These are phyloP conservation scores for Anthracocystis walkeri DNA, from an alignment of 1,284 basidiomycete species.

Conservation along the genomic window DNA sequence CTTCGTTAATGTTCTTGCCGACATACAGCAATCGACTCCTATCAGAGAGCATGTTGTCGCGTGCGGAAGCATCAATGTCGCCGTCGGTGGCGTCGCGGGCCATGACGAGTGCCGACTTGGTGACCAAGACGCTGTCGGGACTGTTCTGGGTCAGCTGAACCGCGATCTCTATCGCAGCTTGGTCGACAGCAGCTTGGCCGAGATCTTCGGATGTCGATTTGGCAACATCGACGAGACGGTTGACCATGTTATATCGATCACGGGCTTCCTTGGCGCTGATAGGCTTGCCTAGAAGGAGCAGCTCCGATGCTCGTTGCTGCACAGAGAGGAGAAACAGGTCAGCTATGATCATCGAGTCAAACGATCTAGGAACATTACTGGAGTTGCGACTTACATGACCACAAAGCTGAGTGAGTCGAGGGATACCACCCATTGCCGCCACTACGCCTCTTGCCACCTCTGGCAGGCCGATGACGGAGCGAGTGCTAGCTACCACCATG, in stretches of 20 bases:
- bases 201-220: conserved; percentile 72
- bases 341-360: not conserved
- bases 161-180: conserved; percentile 77
- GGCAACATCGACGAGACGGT: conserved; percentile 49
- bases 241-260: conserved; percentile 77
- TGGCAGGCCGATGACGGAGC: conserved; percentile 80
- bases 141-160: conserved; percentile 77
- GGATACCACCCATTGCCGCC: conserved; percentile 79
- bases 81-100: conserved; percentile 63
- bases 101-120: conserved; percentile 74
- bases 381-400: conserved; percentile 48
- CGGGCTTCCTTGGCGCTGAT: conserved; percentile 79
- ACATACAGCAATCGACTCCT: conserved; percentile 76
- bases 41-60: conserved; percentile 73
- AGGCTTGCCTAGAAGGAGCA: conserved; percentile 79
- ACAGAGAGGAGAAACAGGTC: not conserved
- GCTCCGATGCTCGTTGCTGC: conserved; percentile 78
- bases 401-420: conserved; percentile 55
- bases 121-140: conserved; percentile 82
- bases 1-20: conserved; percentile 80
- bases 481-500: conserved; percentile 79
- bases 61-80: conserved; percentile 74
- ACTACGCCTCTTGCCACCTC: conserved; percentile 85
- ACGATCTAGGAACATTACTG: not conserved
- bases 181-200: conserved; percentile 75